phyloP scores from a whole-genome alignment of 371 early-diverging fungal species.

The Rhizomucor pusillus region DNA sequence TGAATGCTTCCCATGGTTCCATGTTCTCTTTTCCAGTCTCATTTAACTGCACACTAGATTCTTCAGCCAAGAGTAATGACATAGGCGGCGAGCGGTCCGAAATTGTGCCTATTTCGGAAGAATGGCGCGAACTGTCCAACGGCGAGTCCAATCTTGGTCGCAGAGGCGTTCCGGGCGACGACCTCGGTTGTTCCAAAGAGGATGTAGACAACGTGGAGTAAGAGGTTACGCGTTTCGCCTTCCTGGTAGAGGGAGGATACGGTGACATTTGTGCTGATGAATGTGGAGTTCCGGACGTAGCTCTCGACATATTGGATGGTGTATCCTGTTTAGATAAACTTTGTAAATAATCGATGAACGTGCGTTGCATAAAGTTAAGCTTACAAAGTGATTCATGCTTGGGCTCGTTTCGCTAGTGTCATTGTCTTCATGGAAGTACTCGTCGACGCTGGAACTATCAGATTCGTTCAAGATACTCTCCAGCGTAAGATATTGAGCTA shows the following conservation, averaged over 20 bases:
- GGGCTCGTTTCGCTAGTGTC: conserved; percentile 43
- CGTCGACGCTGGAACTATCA: conserved; percentile 36
- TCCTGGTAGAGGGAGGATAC: conserved; percentile 10
- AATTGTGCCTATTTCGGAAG: conserved; percentile 20
- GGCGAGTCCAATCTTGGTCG: conserved; percentile 18
- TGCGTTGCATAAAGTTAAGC: conserved; percentile 1
- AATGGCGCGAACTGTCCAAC: conserved; percentile 17
- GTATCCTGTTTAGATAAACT: conserved; percentile 27
- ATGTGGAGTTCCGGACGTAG: conserved; percentile 22
- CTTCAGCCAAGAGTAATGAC: conserved; percentile 11
- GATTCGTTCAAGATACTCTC: conserved; percentile 55
- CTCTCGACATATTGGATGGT: conserved; percentile 36
- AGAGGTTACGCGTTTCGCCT: conserved; percentile 16
- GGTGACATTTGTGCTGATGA: conserved; percentile 17
- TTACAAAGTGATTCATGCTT: conserved; percentile 35
- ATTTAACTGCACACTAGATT: not conserved
- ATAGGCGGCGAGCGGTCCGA: conserved; percentile 19
- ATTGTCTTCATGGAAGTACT: conserved; percentile 24
- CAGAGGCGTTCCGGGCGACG: conserved; percentile 3
- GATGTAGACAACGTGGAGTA: conserved; percentile 5
- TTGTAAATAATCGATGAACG: not conserved
- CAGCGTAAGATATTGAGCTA: conserved; percentile 48
- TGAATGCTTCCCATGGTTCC: conserved; percentile 69
- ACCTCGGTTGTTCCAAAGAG: conserved; percentile 1
- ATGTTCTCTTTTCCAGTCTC: conserved; percentile 13